phyloP scores from a whole-genome alignment of 2,329 filamentous ascomycete species.

The Coniella lustricola region DNA sequence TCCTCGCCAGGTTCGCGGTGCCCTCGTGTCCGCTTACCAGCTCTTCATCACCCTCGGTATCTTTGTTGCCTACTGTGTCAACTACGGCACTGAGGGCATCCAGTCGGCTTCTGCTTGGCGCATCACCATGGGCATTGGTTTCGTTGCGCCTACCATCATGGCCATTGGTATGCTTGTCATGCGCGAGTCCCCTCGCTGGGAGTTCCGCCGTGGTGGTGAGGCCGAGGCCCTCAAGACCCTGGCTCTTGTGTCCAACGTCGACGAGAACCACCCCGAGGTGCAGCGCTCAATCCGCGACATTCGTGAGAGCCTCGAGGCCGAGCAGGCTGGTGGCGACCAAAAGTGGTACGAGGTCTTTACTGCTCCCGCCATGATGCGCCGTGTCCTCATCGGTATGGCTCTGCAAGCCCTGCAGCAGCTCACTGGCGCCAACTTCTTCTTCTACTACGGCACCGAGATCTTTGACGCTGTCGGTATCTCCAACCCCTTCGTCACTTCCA shows the following conservation, averaged over 20 bases:
- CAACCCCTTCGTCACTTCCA: slow-evolving; percentile 60
- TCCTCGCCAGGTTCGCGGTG: slow-evolving; percentile 47
- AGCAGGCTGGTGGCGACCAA: slow-evolving; percentile 14
- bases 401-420: slow-evolving; percentile 64
- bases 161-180: slow-evolving; percentile 45
- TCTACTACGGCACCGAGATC: slow-evolving; percentile 61
- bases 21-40: slow-evolving; percentile 27
- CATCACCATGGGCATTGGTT: slow-evolving; percentile 52
- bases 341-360: slow-evolving; percentile 17
- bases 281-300: slow-evolving; percentile 15
- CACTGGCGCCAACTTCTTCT: slow-evolving; percentile 44
- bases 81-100: slow-evolving; percentile 42
- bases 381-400: slow-evolving; percentile 54
- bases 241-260: slow-evolving; percentile 8
- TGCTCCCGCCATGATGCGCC: slow-evolving; percentile 53
- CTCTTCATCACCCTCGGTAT: slow-evolving; percentile 26
- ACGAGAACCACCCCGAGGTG: slow-evolving; percentile 12
- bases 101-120: slow-evolving; percentile 48
- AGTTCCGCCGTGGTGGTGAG: slow-evolving; percentile 15
- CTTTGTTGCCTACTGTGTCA: slow-evolving; percentile 36
- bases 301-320: slow-evolving; percentile 15
- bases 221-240: slow-evolving; percentile 14
- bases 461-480: slow-evolving; percentile 60
- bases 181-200: slow-evolving; percentile 51
- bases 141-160: slow-evolving; percentile 44